Evolutionary conservation across 78 protist genomes (phyloP), one percentile per base, ranked within the genome.

Genomic region (Dictyostelium firmibasis): DNA sequence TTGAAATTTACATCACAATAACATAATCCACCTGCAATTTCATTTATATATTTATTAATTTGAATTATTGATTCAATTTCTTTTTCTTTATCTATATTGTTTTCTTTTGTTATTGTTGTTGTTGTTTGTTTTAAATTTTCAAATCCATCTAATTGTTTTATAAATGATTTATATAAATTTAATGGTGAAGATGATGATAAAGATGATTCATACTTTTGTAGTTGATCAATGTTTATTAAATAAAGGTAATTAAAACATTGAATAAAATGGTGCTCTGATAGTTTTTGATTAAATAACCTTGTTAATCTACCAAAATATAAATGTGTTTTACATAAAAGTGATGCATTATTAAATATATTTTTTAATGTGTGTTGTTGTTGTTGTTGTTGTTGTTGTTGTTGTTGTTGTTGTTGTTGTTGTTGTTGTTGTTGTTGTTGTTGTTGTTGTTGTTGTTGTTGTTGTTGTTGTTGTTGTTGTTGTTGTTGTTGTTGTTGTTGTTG

Each of bases 21-120:
- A 36, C 81, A 89, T 81, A 89, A 14, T 43, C 44, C 87, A 81
- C 94, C 94, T 29, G 94, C 81, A 1, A 89, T 47, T 41, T 89
- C 94, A 69, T 89, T 78, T 14, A 89, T 25, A 35, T 79, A 27
- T 57, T 82, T 79, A 16, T 47, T 20, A 3, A 82, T 57, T 18
- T 9, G 36, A 36, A 16, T 57, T 14, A 57, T 70, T 64, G 47
- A 47, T 70, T 70, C 79, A 33, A 33, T 18, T 33, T 27, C 47
- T 67, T 67, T 41, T 36, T 67, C 18, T n/a, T 36, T 35, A 0
- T 23, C 78, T 64, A n/a, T n/a, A n/a, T n/a, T n/a, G n/a, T 67
- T 27, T 31, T 31, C 38, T 57, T 83, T 33, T 18, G 10, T 27
- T 38, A 4, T 47, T 2, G 27, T 79, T 50, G 57, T 33, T 67